Conservation (phyloP, 371 early-diverging fungal species). For the Mortierella sp. region DNA sequence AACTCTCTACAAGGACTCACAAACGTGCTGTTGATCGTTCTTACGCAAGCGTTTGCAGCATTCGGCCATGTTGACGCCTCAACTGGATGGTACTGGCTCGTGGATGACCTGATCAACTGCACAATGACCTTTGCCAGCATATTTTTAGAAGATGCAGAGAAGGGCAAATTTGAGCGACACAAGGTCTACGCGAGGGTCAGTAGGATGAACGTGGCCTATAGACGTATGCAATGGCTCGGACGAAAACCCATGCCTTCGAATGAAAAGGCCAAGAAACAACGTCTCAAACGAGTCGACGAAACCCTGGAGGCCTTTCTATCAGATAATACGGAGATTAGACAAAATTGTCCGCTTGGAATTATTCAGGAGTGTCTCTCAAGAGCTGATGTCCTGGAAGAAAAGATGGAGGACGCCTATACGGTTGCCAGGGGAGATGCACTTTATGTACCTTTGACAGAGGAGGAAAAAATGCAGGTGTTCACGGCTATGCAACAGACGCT, state of each 20-base stretch:
- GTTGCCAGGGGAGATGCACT: constrained; percentile 4
- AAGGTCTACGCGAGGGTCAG: constrained; percentile 11
- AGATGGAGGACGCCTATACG: constrained; percentile 5
- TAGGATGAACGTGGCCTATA: constrained; percentile 11
- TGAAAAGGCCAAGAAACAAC: not conserved
- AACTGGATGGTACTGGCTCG: constrained; percentile 53
- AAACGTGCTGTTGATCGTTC: constrained; percentile 14
- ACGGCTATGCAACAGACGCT: constrained; percentile 50
- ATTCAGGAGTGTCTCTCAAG: not conserved
- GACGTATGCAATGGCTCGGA: constrained; percentile 9
- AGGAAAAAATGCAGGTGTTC: constrained; percentile 55
- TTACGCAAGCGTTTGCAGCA: constrained; percentile 1
- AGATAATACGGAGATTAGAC: not conserved
- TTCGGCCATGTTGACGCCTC: constrained; percentile 1
- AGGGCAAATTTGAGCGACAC: constrained; percentile 15
- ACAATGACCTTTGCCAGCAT: constrained; percentile 2
- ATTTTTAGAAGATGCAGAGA: constrained; percentile 6
- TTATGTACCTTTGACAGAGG: constrained; percentile 11
- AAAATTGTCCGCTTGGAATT: constrained; percentile 17
- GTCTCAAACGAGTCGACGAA: not conserved
- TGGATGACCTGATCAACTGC: constrained; percentile 41
- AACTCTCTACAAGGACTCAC: constrained; percentile 25
- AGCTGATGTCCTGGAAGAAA: not conserved
- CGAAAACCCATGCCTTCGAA: constrained; percentile 3
- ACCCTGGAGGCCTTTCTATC: constrained; percentile 8